Evolutionary conservation across 805 yeast species (phyloP), one percentile per base, ranked within the genome.

Genomic region (Saturnispora besseyi): DNA sequence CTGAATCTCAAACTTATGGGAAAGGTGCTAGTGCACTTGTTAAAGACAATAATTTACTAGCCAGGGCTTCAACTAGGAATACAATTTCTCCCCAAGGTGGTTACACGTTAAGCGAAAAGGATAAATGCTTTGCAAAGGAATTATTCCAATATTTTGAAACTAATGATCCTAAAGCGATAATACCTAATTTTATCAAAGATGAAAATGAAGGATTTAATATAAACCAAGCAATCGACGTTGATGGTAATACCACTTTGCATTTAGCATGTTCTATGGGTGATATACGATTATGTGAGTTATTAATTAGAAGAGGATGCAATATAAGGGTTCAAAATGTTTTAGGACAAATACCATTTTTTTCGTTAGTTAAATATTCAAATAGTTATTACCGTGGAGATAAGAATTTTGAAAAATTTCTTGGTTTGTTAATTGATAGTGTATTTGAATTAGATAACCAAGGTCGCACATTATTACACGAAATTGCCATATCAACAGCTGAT

Each of bases 211-310:
- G 77, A 48, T 82, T 84, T 58, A 79, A 85, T 55, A 75, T 86
- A 53, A 77, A 82, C 69, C 87, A 84, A 48, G 81, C 88, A 4
- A 87, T 93, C 26, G 99, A 93, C 63, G 90, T 87, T 51, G 97
- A 93, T 61, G 95, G 96, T 1, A 95, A 93, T 62, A 86, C 96
- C 0, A 84, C 96, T 2, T 81, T 93, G 57, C 99, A 93, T 66
- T 93, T 98, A 97, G 96, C 98, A 0, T 88, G 97, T 53, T 85
- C 98, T 1, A 88, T 93, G 78, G 99, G 98, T 3, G 87, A 83
- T 62, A 67, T 84, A 32, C 77, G 76, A 44, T 81, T 90, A 67
- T 81, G 87, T 50, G 93, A 84, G 56, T 76, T 89, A 12, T 72
- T 93, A 40, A 67, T 87, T 30, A 73, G 80, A 29, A 79, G 83